Evolutionary conservation across 306 rosid genomes (phyloP).

Genomic region (Cicer bijugum): DNA sequence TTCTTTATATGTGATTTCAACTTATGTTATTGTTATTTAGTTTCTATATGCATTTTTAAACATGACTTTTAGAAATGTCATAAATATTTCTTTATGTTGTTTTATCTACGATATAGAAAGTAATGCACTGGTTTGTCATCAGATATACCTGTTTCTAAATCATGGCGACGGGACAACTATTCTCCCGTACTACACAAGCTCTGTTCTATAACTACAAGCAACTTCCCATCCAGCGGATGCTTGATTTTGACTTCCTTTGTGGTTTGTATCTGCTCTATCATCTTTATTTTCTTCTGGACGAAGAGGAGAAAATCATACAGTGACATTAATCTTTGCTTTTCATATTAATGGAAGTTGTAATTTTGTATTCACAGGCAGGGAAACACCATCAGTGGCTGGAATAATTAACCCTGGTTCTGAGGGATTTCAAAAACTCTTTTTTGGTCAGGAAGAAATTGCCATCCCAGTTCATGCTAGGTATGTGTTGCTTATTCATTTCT

Average conservation of each 20-base stretch:
- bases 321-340: background rate
- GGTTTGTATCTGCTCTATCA: conserved; percentile 57
- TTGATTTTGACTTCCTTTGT: conserved; percentile 98
- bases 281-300: conserved; percentile 20
- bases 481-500: conserved; percentile 44
- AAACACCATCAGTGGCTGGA: conserved; percentile 98
- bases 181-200: conserved; percentile 90
- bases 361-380: conserved; percentile 71
- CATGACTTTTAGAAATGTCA: background rate
- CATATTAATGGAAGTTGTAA: conserved; percentile 34
- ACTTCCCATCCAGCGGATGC: conserved; percentile 98
- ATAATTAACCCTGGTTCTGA: conserved; percentile 95
- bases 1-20: conserved; percentile 32
- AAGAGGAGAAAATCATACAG: background rate
- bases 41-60: background rate
- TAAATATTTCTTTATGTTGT: background rate
- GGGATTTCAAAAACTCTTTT: conserved; percentile 97
- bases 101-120: conserved; percentile 32
- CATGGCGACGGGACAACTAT: conserved; percentile 97
- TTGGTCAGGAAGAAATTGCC: conserved; percentile 98
- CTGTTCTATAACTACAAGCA: conserved; percentile 98
- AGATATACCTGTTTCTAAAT: conserved; percentile 53
- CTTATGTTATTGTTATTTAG: background rate
- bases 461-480: conserved; percentile 94
- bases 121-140: conserved; percentile 43